Evolutionary conservation across 495 filamentous ascomycete species (phyloP).

Genomic region (Penicillium angulare): DNA sequence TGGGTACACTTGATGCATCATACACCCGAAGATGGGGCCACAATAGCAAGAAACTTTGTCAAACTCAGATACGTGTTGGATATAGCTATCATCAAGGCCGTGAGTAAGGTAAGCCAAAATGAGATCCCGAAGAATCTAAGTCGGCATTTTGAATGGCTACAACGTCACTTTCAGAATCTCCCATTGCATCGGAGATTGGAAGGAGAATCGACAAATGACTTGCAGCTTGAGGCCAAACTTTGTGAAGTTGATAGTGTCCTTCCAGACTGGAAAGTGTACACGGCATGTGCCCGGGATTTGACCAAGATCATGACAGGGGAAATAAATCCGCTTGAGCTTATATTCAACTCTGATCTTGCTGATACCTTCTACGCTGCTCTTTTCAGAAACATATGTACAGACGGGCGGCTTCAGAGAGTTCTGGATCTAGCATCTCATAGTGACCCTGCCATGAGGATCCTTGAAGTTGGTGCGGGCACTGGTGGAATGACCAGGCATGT

Average conservation of each 20-base stretch:
- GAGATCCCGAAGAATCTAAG: not conserved
- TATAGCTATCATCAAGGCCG: not conserved
- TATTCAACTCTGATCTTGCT: not conserved
- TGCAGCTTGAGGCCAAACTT: not conserved
- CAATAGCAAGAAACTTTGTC: not conserved
- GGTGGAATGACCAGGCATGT: not conserved
- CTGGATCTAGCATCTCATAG: not conserved
- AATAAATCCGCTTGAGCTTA: not conserved
- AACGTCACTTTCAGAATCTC: not conserved
- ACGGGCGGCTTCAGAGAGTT: not conserved
- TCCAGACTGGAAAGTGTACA: not conserved
- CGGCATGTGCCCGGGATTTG: not conserved
- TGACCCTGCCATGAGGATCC: not conserved
- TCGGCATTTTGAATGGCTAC: not conserved
- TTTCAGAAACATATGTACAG: not conserved
- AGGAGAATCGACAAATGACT: not conserved
- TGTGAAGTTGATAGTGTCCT: not conserved
- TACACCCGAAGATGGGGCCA: not conserved
- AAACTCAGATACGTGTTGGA: not conserved
- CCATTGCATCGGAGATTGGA: not conserved
- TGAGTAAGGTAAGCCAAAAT: not conserved
- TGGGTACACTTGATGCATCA: not conserved
- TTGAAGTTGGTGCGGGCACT: conserved; percentile 2
- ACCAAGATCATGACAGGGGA: not conserved
- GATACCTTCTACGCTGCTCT: not conserved